These are phyloP conservation scores for Cytospora piceicola DNA, from an alignment of 2,329 filamentous ascomycete species.

Conservation along the genomic window DNA sequence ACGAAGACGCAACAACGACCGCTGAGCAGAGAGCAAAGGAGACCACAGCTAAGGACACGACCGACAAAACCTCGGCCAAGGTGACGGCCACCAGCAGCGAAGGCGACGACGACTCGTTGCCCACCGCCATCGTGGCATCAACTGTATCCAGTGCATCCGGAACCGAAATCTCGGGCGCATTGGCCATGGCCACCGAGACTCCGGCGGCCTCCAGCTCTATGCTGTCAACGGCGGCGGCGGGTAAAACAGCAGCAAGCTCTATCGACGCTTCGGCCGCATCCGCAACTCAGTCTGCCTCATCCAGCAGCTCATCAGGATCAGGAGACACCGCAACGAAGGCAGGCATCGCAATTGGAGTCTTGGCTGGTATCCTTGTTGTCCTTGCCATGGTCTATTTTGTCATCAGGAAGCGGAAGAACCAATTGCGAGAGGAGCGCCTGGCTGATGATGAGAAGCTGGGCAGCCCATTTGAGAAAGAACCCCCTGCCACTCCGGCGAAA, in stretches of 20 bases:
- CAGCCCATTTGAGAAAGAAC: conserved; percentile 43
- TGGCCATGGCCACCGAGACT: conserved; percentile 10
- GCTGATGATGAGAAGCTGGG: conserved; percentile 68
- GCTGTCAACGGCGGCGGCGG: neutral
- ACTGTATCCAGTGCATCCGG: neutral
- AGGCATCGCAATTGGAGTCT: conserved; percentile 81
- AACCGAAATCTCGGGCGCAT: neutral
- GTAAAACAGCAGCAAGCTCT: neutral
- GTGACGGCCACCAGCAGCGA: conserved; percentile 1
- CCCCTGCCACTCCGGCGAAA: conserved; percentile 50
- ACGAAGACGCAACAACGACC: conserved; percentile 34
- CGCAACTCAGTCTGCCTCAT: conserved; percentile 35
- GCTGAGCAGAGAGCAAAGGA: conserved; percentile 30
- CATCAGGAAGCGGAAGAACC: conserved; percentile 72
- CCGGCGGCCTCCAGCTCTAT: neutral
- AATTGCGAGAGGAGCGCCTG: conserved; percentile 56
- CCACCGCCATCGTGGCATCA: conserved; percentile 15
- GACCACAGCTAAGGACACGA: conserved; percentile 30
- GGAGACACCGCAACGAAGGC: conserved; percentile 62
- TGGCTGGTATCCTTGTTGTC: conserved; percentile 69
- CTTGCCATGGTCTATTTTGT: conserved; percentile 72
- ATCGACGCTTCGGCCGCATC: conserved; percentile 29
- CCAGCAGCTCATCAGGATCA: conserved; percentile 25
- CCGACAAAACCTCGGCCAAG: conserved; percentile 9
- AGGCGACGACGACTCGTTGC: conserved; percentile 5